Evolutionary conservation across 2,329 filamentous ascomycete species (phyloP).

Genomic region (Kalaharituber pfeilii): DNA sequence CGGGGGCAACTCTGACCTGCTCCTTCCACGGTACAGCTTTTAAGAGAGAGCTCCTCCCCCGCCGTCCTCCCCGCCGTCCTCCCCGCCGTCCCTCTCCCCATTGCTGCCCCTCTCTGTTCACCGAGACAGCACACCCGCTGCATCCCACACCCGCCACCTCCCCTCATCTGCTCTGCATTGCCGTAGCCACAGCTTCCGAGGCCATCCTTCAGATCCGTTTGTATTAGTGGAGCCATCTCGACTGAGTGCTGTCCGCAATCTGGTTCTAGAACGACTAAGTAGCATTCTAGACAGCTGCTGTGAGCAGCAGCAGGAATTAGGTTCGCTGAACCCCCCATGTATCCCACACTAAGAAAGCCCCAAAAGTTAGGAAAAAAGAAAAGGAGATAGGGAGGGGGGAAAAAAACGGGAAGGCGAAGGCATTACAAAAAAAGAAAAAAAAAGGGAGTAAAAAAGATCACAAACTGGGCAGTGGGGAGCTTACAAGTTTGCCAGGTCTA

Average conservation of each 20-base stretch:
- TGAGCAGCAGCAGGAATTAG: too few relatives aligned
- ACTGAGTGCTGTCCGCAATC: not conserved
- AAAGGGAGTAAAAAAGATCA: too few relatives aligned
- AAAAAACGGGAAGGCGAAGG: not conserved
- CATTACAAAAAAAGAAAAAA: not conserved
- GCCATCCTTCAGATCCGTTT: not conserved
- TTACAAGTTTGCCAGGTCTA: not conserved
- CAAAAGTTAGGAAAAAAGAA: not conserved
- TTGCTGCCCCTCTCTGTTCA: too few relatives aligned
- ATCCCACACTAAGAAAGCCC: not conserved
- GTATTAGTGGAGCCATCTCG: not conserved
- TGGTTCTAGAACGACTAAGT: not conserved
- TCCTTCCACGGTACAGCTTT: not conserved
- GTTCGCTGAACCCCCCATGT: too few relatives aligned
- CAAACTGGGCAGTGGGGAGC: too few relatives aligned
- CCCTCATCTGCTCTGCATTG: not conserved
- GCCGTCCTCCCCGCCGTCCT: not conserved
- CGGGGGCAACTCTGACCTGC: too few relatives aligned
- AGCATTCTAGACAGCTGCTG: not conserved
- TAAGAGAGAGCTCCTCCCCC: not conserved
- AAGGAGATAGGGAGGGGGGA: not conserved
- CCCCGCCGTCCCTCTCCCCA: not conserved
- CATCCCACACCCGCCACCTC: too few relatives aligned
- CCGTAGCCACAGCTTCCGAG: not conserved
- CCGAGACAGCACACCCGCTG: too few relatives aligned